Conservation (phyloP, 2,329 filamentous ascomycete species). For the Geosmithia flava region DNA sequence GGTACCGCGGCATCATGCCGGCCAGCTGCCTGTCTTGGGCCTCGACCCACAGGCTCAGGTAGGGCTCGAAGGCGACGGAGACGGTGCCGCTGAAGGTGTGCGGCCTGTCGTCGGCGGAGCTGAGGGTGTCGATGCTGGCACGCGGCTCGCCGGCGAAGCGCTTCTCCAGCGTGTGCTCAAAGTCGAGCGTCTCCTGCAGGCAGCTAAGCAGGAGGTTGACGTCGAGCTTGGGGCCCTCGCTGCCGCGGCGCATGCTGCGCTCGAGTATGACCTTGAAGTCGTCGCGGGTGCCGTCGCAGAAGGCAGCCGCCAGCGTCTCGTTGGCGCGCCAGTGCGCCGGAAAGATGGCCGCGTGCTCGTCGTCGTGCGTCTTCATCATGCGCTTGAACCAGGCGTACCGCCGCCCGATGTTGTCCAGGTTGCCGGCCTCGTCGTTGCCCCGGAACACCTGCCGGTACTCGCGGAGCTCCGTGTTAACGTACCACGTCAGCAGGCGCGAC, state of each 20-base stretch:
- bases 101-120: constrained; percentile 62
- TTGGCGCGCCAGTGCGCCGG: constrained; percentile 80
- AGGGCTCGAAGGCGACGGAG: constrained; percentile 93
- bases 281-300: constrained; percentile 90
- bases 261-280: constrained; percentile 92
- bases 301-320: constrained; percentile 79
- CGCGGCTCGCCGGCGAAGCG: constrained; percentile 64
- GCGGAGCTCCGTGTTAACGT: constrained; percentile 90
- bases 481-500: constrained; percentile 80
- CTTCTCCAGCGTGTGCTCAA: constrained; percentile 82
- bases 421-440: constrained; percentile 92
- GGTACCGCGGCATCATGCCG: constrained; percentile 76
- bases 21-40: constrained; percentile 86
- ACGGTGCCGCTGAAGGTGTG: constrained; percentile 82
- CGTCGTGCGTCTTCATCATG: constrained; percentile 90
- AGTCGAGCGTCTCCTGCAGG: constrained; percentile 90
- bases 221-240: constrained; percentile 67
- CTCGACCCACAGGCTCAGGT: constrained; percentile 93
- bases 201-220: constrained; percentile 83
- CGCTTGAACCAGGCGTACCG: constrained; percentile 94
- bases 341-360: constrained; percentile 83
- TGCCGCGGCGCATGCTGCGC: constrained; percentile 59
- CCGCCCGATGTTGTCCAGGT: constrained; percentile 88
- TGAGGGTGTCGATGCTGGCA: constrained; percentile 81
- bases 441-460: constrained; percentile 95